A percentile compares a stretch with the other conserved stretches of the same genome.
phyloP scores from a whole-genome alignment of 139 green algal genomes.

The Edaphochlamys debaryana region DNA sequence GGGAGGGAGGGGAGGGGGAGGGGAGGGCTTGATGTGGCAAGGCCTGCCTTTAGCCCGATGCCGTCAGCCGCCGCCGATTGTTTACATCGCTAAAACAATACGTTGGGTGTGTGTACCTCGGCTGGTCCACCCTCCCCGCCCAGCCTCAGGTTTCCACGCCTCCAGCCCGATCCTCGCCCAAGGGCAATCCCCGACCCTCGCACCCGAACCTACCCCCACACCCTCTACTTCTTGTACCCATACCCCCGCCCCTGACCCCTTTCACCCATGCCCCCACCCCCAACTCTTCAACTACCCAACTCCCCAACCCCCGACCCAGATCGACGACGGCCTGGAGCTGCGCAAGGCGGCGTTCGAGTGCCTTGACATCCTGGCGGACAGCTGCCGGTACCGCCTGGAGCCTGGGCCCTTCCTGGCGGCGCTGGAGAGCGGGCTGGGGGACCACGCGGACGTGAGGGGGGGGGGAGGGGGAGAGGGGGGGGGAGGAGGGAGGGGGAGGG shows the following conservation, averaged over 20 bases:
- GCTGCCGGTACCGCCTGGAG: slow-evolving; percentile 50
- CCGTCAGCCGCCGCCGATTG: too few relatives aligned
- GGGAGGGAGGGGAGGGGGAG: too few relatives aligned
- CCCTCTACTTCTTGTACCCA: too few relatives aligned
- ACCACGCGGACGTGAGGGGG: slow-evolving; percentile 36
- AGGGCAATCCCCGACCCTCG: too few relatives aligned
- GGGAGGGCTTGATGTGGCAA: too few relatives aligned
- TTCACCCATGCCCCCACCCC: background rate
- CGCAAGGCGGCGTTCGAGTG: slow-evolving; percentile 95
- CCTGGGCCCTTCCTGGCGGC: slow-evolving; percentile 58
- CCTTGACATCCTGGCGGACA: slow-evolving; percentile 90
- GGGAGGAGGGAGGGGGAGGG: background rate
- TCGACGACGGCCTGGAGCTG: slow-evolving; percentile 98
- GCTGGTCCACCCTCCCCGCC: too few relatives aligned
- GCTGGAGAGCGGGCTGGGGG: slow-evolving; percentile 61
- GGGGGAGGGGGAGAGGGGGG: background rate
- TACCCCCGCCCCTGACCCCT: too few relatives aligned
- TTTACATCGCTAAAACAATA: too few relatives aligned
- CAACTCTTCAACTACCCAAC: background rate
- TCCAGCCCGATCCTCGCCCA: too few relatives aligned
- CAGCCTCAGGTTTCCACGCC: background rate
- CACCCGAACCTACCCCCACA: too few relatives aligned
- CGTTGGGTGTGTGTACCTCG: too few relatives aligned
- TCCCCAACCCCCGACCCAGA: slow-evolving; percentile 54
- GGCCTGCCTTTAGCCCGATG: too few relatives aligned